Percentiles rank a stretch among this genome's conserved stretches.
These are phyloP conservation scores for Cyberlindnera lachancei DNA, from an alignment of 805 yeast genomes.

Conservation along the genomic window DNA sequence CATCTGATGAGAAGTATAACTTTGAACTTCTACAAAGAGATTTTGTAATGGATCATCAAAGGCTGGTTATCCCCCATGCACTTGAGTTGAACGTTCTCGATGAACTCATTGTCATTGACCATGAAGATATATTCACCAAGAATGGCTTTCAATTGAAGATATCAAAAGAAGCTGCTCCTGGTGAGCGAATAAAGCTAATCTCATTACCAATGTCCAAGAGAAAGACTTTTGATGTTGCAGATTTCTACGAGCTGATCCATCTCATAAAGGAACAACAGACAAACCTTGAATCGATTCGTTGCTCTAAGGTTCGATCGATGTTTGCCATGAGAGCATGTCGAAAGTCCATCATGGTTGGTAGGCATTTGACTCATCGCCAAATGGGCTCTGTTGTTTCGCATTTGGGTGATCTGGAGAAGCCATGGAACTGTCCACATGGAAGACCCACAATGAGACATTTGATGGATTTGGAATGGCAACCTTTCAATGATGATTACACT, in stretches of 20 bases:
- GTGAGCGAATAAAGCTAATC: slow-evolving; percentile 43
- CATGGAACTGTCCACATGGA: slow-evolving; percentile 96
- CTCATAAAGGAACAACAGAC: slow-evolving; percentile 52
- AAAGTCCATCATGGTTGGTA: slow-evolving; percentile 90
- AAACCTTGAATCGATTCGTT: slow-evolving; percentile 35
- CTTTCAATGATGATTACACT: slow-evolving; percentile 37
- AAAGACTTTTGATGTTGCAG: slow-evolving; percentile 52
- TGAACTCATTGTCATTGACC: slow-evolving; percentile 61
- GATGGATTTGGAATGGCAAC: slow-evolving; percentile 47
- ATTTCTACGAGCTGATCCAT: slow-evolving; percentile 73
- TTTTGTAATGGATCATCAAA: slow-evolving; percentile 59
- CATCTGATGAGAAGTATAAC: slow-evolving; percentile 92
- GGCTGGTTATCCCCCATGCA: slow-evolving; percentile 48
- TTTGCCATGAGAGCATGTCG: slow-evolving; percentile 96
- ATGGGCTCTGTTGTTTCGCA: slow-evolving; percentile 68
- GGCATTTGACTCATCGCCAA: slow-evolving; percentile 42
- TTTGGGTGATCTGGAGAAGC: slow-evolving; percentile 70
- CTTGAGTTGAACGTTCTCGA: slow-evolving; percentile 73
- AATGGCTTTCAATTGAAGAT: slow-evolving; percentile 71
- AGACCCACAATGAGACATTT: slow-evolving; percentile 94
- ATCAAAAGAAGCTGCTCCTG: slow-evolving; percentile 46
- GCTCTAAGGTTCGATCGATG: slow-evolving; percentile 75
- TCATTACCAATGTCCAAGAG: slow-evolving; percentile 72
- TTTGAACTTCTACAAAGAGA: slow-evolving; percentile 62
- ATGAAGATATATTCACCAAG: slow-evolving; percentile 45